Conservation (phyloP, 371 early-diverging fungal genomes). For the Mortierella sp. region DNA sequence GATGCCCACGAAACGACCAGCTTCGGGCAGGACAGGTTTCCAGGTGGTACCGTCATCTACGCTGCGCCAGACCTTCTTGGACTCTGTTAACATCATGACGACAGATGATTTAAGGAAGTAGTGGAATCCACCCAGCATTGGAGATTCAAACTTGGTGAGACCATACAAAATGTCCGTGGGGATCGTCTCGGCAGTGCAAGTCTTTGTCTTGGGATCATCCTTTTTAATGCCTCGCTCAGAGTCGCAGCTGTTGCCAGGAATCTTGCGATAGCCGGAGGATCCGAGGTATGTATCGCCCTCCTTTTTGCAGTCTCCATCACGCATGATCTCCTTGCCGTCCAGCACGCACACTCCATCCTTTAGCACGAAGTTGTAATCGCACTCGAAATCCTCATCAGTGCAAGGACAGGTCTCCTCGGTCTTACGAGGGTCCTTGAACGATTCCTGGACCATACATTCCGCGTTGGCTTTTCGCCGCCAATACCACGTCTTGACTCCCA, state of each 20-base stretch:
- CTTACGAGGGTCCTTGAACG: slow-evolving; percentile 67
- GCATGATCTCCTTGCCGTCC: slow-evolving; percentile 63
- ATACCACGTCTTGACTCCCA: slow-evolving; percentile 80
- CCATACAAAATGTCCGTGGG: slow-evolving; percentile 38
- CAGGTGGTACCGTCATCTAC: slow-evolving; percentile 75
- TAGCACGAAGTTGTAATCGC: slow-evolving; percentile 86
- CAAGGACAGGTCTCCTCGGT: slow-evolving; percentile 80
- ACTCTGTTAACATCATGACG: slow-evolving; percentile 62
- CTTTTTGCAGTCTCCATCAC: slow-evolving; percentile 65
- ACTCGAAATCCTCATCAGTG: slow-evolving; percentile 89
- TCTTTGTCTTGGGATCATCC: slow-evolving; percentile 72
- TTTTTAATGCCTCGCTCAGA: slow-evolving; percentile 62
- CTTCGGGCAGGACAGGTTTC: slow-evolving; percentile 61
- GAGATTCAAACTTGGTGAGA: slow-evolving; percentile 29
- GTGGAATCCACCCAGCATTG: slow-evolving; percentile 18
- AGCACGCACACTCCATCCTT: slow-evolving; percentile 69
- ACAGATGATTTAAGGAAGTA: slow-evolving; percentile 53
- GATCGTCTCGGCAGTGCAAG: slow-evolving; percentile 63
- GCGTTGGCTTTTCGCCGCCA: slow-evolving; percentile 82
- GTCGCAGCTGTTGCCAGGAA: slow-evolving; percentile 84
- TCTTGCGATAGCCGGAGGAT: slow-evolving; percentile 89
- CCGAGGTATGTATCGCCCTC: slow-evolving; percentile 76
- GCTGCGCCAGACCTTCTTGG: slow-evolving; percentile 73
- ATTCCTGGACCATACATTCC: slow-evolving; percentile 81
- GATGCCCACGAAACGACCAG: slow-evolving; percentile 49